Evolutionary conservation across 192 early-diverging fungal species (phyloP).

Genomic region (Coemansia sp.): DNA sequence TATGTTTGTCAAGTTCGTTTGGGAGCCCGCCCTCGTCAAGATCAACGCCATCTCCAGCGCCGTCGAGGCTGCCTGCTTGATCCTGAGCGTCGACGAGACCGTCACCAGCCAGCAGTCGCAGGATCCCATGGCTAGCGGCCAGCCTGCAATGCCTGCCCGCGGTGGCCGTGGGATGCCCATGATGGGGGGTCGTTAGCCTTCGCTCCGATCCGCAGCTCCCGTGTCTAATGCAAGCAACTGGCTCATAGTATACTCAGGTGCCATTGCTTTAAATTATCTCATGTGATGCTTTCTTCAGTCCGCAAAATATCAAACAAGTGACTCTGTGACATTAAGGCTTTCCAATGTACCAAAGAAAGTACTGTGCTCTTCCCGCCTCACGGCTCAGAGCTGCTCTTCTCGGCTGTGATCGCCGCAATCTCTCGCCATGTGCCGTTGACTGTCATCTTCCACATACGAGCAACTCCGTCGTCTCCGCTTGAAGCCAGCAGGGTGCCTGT

Average conservation of each 20-base stretch:
- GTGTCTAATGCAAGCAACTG: too few relatives aligned
- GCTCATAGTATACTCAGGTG: too few relatives aligned
- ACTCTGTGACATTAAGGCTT: too few relatives aligned
- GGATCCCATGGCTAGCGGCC: conserved; percentile 58
- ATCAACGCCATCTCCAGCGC: conserved; percentile 93
- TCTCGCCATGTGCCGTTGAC: conserved; percentile 49
- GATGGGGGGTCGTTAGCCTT: conserved; percentile 19
- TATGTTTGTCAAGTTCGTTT: conserved; percentile 91
- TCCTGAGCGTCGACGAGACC: conserved; percentile 97
- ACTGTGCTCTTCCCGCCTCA: conserved; percentile 4
- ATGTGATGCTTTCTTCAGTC: too few relatives aligned
- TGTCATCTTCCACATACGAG: conserved; percentile 49
- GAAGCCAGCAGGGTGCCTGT: conserved; percentile 49
- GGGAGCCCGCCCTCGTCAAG: conserved; percentile 99
- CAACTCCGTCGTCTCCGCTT: conserved; percentile 49
- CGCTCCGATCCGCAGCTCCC: too few relatives aligned
- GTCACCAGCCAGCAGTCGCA: conserved; percentile 90
- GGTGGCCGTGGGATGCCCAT: conserved; percentile 63
- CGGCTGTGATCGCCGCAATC: conserved; percentile 34
- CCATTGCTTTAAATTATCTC: too few relatives aligned
- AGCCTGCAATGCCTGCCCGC: conserved; percentile 57
- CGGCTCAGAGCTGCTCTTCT: conserved; percentile 27
- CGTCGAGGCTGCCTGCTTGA: conserved; percentile 93
- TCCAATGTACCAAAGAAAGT: too few relatives aligned
- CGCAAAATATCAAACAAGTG: too few relatives aligned